phyloP scores from a whole-genome alignment of 768 basidiomycete species.

The Dioszegia crocea region DNA sequence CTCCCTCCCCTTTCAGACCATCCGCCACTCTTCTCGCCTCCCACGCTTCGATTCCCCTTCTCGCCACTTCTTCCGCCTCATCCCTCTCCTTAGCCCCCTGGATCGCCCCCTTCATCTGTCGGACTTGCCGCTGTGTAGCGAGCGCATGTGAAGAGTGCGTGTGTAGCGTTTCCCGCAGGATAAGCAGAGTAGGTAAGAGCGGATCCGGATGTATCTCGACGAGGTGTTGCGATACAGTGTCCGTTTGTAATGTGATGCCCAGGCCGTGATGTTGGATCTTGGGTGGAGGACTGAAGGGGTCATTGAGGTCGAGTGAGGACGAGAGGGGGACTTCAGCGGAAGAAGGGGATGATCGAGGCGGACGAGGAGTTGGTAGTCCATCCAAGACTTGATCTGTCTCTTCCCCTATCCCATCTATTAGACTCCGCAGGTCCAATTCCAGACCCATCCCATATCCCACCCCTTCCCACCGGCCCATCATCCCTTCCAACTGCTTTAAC shows the following conservation, averaged over 20 bases:
- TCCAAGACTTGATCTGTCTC: background rate
- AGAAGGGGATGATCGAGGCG: background rate
- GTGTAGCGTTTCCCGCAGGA: conserved; percentile 17
- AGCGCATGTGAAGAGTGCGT: conserved; percentile 9
- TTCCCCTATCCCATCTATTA: background rate
- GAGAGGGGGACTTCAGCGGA: background rate
- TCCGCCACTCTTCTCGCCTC: conserved; percentile 13
- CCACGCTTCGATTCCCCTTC: conserved; percentile 15
- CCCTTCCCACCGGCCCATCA: conserved; percentile 1
- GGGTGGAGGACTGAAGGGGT: background rate
- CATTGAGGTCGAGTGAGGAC: background rate
- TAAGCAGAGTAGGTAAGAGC: conserved; percentile 1
- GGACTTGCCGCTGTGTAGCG: conserved; percentile 11
- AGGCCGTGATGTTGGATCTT: background rate
- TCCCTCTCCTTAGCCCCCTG: conserved; percentile 11
- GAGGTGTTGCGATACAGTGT: background rate
- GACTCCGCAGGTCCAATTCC: background rate
- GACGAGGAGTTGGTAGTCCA: background rate
- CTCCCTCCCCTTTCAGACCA: conserved; percentile 10
- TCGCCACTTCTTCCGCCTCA: conserved; percentile 11
- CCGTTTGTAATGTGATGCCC: background rate
- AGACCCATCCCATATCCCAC: background rate
- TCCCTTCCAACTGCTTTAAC: conserved; percentile 11
- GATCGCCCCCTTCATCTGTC: conserved; percentile 15
- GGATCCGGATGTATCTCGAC: background rate